phyloP scores from a whole-genome alignment of 2,329 filamentous ascomycete species.

The Cordyceps pruinosa region DNA sequence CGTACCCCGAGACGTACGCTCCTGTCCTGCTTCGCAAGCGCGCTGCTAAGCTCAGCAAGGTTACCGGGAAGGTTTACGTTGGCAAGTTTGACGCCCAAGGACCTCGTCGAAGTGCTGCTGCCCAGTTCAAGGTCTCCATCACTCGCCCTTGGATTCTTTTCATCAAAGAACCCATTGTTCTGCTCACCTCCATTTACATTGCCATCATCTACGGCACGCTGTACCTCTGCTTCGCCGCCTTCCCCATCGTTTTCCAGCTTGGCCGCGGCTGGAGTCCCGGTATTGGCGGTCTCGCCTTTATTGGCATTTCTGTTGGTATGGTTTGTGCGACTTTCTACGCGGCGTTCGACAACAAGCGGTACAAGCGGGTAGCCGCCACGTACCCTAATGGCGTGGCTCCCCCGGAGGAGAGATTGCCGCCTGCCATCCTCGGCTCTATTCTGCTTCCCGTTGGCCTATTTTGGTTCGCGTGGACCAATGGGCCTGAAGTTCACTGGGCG shows the following conservation, averaged over 20 bases:
- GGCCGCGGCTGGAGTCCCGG: slow-evolving; percentile 51
- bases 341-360: slow-evolving; percentile 47
- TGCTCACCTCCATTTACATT: slow-evolving; percentile 58
- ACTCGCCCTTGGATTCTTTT: slow-evolving; percentile 58
- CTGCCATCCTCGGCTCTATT: slow-evolving; percentile 52
- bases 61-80: slow-evolving; percentile 49
- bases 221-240: slow-evolving; percentile 49
- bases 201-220: slow-evolving; percentile 50
- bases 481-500: slow-evolving; percentile 48
- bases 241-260: slow-evolving; percentile 56
- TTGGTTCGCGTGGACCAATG: slow-evolving; percentile 61
- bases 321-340: slow-evolving; percentile 46
- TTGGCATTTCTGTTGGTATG: slow-evolving; percentile 60
- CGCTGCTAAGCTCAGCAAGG: slow-evolving; percentile 42
- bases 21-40: slow-evolving; percentile 49
- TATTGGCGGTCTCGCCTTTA: slow-evolving; percentile 53
- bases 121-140: slow-evolving; percentile 50
- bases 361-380: slow-evolving; percentile 36
- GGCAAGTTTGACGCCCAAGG: slow-evolving; percentile 40
- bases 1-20: slow-evolving; percentile 55
- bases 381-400: slow-evolving; percentile 49
- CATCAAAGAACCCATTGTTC: slow-evolving; percentile 59
- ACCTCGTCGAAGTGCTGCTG: slow-evolving; percentile 34
- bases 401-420: slow-evolving; percentile 56
- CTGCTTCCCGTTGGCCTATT: slow-evolving; percentile 54